Conservation (phyloP, 1,284 basidiomycete species). For the Leccinum cinnamomeum region DNA sequence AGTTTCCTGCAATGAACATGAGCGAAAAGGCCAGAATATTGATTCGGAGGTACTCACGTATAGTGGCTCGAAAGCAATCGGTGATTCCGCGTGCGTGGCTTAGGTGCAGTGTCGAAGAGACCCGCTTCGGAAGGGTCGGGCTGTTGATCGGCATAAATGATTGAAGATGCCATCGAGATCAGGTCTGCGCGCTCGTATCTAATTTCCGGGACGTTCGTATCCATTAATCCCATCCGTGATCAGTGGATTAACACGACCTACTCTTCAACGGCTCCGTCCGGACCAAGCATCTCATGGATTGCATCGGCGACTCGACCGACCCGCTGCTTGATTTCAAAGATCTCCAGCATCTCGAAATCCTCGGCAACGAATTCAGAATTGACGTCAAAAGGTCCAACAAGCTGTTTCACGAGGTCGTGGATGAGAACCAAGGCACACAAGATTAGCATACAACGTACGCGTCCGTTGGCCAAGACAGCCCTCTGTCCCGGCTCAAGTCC, state of each 20-base stretch:
- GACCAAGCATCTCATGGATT: slow-evolving; percentile 52
- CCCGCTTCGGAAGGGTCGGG: slow-evolving; percentile 73
- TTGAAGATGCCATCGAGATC: slow-evolving; percentile 65
- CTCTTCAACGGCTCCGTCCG: slow-evolving; percentile 47
- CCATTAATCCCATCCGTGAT: slow-evolving; percentile 1
- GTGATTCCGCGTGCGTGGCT: slow-evolving; percentile 61
- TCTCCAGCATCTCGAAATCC: slow-evolving; percentile 69
- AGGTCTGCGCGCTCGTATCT: slow-evolving; percentile 60
- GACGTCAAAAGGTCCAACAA: slow-evolving; percentile 60
- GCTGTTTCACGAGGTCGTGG: slow-evolving; percentile 38
- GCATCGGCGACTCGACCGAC: slow-evolving; percentile 67
- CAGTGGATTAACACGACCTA: slow-evolving; percentile 25
- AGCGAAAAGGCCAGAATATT: slow-evolving; percentile 1
- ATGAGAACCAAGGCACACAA: slow-evolving; percentile 1
- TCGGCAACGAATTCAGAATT: slow-evolving; percentile 55
- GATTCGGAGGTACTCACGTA: slow-evolving; percentile 51
- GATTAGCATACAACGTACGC: slow-evolving; percentile 48
- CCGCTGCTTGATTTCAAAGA: slow-evolving; percentile 73
- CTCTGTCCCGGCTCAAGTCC: slow-evolving; percentile 57
- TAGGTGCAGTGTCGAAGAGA: slow-evolving; percentile 62
- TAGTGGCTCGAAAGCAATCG: slow-evolving; percentile 57
- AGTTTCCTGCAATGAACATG: slow-evolving; percentile 52
- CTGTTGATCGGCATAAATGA: slow-evolving; percentile 66
- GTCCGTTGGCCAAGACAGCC: slow-evolving; percentile 77
- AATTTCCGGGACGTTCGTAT: slow-evolving; percentile 2